phyloP scores from a whole-genome alignment of 768 basidiomycete species.

The Lactarius vividus region DNA sequence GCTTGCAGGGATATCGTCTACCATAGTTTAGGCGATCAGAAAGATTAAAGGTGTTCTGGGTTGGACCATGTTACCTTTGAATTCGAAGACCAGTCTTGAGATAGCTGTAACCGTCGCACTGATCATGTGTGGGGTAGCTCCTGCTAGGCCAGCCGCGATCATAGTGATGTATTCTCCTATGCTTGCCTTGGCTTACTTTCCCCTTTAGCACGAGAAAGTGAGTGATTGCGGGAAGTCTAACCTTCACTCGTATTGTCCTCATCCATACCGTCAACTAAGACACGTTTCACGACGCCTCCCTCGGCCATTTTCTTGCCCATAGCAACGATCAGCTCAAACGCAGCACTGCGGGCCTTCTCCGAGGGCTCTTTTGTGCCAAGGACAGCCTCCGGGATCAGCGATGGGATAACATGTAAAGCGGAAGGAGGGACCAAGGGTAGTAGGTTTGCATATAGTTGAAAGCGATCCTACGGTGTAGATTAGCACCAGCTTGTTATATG shows the following conservation, averaged over 20 bases:
- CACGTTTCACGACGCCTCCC: conserved; percentile 79
- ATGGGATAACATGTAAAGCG: conserved; percentile 79
- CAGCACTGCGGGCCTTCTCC: conserved; percentile 83
- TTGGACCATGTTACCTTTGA: conserved; percentile 63
- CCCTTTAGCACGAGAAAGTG: neutral
- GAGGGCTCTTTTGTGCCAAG: conserved; percentile 97
- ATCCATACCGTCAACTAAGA: conserved; percentile 81
- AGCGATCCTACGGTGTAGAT: conserved; percentile 61
- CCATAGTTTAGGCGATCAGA: neutral
- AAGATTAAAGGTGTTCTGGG: neutral
- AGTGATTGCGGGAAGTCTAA: conserved; percentile 25
- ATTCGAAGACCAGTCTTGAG: conserved; percentile 92
- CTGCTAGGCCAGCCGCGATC: conserved; percentile 92
- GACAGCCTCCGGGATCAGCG: conserved; percentile 90
- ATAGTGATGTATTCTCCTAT: conserved; percentile 95
- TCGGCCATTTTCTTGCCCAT: conserved; percentile 92
- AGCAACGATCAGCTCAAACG: conserved; percentile 84
- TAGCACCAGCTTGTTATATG: neutral
- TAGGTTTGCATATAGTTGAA: conserved; percentile 67
- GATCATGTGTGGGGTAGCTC: conserved; percentile 95
- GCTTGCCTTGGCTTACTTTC: conserved; percentile 55
- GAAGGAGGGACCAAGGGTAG: conserved; percentile 65
- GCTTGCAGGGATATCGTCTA: conserved; percentile 64
- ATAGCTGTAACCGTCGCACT: conserved; percentile 95
- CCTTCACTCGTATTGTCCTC: conserved; percentile 53